phyloP scores from a whole-genome alignment of 305 asterid species.

The Solanum chacoense region DNA sequence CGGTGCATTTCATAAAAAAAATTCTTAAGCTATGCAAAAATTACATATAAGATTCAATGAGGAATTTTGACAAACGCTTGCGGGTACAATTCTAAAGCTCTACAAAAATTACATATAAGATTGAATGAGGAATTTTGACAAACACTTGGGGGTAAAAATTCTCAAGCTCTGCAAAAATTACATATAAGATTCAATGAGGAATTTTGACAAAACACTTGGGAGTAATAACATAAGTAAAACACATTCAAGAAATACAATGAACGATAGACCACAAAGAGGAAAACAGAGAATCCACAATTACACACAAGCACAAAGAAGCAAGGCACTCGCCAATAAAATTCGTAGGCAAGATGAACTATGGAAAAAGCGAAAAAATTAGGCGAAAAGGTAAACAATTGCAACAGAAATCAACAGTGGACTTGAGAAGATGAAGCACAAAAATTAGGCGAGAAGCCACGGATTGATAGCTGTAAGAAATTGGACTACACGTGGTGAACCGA shows the following conservation, averaged over 20 bases:
- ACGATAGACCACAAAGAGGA: neutral
- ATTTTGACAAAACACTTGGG: neutral
- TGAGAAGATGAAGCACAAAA: neutral
- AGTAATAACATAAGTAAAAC: neutral
- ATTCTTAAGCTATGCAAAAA: too few relatives aligned
- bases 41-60: too few relatives aligned
- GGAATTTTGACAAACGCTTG: too few relatives aligned
- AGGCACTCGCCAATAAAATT: neutral
- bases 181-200: neutral
- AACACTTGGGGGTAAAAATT: neutral
- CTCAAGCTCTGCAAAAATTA: neutral
- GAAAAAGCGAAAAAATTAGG: neutral
- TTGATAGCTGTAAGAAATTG: too few relatives aligned
- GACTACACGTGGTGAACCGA: too few relatives aligned
- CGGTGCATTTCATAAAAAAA: too few relatives aligned
- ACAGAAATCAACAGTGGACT: neutral
- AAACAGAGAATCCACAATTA: neutral
- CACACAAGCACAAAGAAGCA: neutral
- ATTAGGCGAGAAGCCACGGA: too few relatives aligned
- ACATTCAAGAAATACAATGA: neutral
- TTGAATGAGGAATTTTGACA: neutral
- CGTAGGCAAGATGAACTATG: neutral
- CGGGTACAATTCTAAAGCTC: too few relatives aligned
- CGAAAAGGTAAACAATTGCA: neutral
- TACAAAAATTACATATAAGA: neutral